Conservation (phyloP, 768 basidiomycete species). For the Flagelloscypha sp. region DNA sequence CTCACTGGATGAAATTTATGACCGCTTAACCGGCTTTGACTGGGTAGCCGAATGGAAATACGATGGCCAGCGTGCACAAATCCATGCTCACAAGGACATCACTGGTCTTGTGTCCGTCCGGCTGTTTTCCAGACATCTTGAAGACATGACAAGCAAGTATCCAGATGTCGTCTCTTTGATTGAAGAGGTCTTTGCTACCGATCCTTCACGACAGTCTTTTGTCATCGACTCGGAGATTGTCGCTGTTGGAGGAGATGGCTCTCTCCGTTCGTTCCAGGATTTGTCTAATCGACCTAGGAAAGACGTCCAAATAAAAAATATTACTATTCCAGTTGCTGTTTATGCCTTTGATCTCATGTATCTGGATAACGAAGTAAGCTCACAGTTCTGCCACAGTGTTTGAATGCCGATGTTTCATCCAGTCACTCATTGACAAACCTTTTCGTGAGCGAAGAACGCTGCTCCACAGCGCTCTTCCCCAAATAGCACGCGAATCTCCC, state of each 20-base stretch:
- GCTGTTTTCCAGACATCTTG: constrained; percentile 83
- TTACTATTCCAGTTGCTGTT: constrained; percentile 75
- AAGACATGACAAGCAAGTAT: constrained; percentile 93
- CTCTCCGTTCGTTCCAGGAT: constrained; percentile 76
- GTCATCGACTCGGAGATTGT: constrained; percentile 86
- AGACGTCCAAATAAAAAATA: constrained; percentile 65
- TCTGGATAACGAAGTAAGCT: constrained; percentile 64
- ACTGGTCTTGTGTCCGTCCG: constrained; percentile 34
- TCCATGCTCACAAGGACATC: constrained; percentile 42
- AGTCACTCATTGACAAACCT: constrained; percentile 61
- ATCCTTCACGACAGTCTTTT: constrained; percentile 45
- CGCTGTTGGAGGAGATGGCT: constrained; percentile 62
- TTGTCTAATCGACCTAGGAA: constrained; percentile 80
- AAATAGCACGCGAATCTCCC: constrained; percentile 35
- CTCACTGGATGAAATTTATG: constrained; percentile 78
- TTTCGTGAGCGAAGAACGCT: constrained; percentile 65
- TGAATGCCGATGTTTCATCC: constrained; percentile 7
- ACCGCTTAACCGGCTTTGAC: constrained; percentile 50
- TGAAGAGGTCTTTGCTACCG: constrained; percentile 35
- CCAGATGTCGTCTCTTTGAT: constrained; percentile 69
- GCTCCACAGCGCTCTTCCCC: constrained; percentile 56
- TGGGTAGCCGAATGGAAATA: constrained; percentile 90
- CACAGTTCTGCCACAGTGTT: constrained; percentile 5
- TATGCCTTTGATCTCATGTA: constrained; percentile 89
- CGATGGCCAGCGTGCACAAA: constrained; percentile 80